phyloP scores from a whole-genome alignment of 345 rosid genomes.

The Citrus inodora region DNA sequence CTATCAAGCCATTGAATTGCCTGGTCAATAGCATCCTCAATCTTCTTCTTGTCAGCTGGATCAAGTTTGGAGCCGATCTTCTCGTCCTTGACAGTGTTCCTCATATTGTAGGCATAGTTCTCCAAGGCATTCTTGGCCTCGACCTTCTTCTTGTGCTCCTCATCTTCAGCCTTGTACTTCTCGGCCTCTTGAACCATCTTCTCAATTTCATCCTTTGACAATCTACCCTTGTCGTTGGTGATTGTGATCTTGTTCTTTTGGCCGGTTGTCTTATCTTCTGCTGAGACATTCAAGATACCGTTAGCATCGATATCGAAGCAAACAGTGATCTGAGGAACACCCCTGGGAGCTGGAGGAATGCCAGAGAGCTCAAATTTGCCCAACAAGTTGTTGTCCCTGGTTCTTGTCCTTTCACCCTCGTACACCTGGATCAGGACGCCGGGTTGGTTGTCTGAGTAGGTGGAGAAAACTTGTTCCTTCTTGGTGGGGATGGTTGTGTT shows the following conservation, averaged over 20 bases:
- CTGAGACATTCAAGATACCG: slow-evolving; percentile 70
- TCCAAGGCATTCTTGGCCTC: slow-evolving; percentile 62
- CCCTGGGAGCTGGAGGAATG: slow-evolving; percentile 79
- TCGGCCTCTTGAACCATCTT: slow-evolving; percentile 82
- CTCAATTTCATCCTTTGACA: slow-evolving; percentile 73
- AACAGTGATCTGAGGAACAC: slow-evolving; percentile 74
- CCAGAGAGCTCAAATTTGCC: slow-evolving; percentile 79
- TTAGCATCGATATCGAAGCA: slow-evolving; percentile 81
- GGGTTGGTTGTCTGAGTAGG: slow-evolving; percentile 72
- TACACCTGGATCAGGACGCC: slow-evolving; percentile 72
- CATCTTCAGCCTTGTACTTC: slow-evolving; percentile 72
- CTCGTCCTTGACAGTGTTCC: slow-evolving; percentile 66
- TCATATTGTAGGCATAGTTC: slow-evolving; percentile 67
- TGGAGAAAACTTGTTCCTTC: slow-evolving; percentile 72
- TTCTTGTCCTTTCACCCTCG: slow-evolving; percentile 75
- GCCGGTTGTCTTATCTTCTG: slow-evolving; percentile 69
- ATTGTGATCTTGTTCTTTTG: slow-evolving; percentile 79
- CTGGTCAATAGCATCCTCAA: slow-evolving; percentile 68
- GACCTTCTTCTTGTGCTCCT: slow-evolving; percentile 70
- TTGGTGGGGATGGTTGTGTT: slow-evolving; percentile 81
- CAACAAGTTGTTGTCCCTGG: slow-evolving; percentile 65
- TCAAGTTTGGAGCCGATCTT: slow-evolving; percentile 60
- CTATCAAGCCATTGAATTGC: slow-evolving; percentile 69
- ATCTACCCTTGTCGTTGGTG: slow-evolving; percentile 70
- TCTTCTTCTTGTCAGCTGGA: slow-evolving; percentile 63